Evolutionary conservation across 768 basidiomycete genomes (phyloP).

Genomic region (Suillus tomentosus): DNA sequence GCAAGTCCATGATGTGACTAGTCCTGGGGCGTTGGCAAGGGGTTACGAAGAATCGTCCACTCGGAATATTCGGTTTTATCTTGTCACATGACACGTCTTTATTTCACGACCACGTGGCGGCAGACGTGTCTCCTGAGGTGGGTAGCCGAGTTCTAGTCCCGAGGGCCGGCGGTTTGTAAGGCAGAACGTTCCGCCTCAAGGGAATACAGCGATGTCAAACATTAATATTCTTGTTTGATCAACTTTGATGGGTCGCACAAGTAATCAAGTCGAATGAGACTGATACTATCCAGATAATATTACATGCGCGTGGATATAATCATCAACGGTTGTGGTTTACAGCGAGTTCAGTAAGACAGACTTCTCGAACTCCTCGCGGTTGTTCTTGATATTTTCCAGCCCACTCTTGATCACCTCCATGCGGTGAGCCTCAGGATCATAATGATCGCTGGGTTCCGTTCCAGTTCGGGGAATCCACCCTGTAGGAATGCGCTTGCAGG

Average conservation of each 20-base stretch:
- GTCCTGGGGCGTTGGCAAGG: neutral
- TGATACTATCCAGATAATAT: neutral
- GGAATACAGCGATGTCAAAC: neutral
- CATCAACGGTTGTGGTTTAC: neutral
- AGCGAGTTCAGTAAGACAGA: neutral
- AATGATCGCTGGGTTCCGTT: neutral
- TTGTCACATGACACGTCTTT: neutral
- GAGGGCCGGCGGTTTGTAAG: neutral
- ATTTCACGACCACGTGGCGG: neutral
- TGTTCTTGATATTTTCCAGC: conserved; percentile 6
- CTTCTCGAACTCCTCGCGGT: conserved; percentile 10
- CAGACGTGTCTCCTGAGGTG: neutral
- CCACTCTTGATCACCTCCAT: conserved; percentile 4
- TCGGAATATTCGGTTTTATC: neutral
- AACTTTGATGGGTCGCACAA: neutral
- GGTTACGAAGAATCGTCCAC: neutral
- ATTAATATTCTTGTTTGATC: neutral
- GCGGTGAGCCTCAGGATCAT: conserved; percentile 7
- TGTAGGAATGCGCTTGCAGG: neutral
- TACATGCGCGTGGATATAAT: neutral
- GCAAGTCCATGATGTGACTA: conserved; percentile 53
- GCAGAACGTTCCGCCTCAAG: neutral
- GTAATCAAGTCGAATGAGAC: neutral
- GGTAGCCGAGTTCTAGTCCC: neutral
- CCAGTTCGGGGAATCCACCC: conserved; percentile 6